These are phyloP conservation scores for Candida quercuum DNA, from an alignment of 805 yeast genomes.

Conservation along the genomic window DNA sequence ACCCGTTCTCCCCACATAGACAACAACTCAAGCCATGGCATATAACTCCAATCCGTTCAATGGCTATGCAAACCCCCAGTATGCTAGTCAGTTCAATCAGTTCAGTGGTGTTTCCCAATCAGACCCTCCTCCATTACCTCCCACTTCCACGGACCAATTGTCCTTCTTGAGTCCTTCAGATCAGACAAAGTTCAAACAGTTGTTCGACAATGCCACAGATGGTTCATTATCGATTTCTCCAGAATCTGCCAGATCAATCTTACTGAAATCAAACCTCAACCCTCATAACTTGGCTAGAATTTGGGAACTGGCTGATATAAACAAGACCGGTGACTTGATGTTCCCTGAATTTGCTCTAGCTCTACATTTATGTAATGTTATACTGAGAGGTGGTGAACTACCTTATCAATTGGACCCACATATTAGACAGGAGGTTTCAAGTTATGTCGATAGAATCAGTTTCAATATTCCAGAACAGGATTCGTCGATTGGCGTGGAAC, in stretches of 20 bases:
- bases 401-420: conserved; percentile 69
- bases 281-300: conserved; percentile 77
- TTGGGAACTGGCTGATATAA: conserved; percentile 88
- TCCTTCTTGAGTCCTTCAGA: conserved; percentile 82
- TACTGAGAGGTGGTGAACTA: conserved; percentile 69
- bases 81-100: background rate
- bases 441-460: conserved; percentile 82
- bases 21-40: too few relatives aligned
- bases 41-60: too few relatives aligned
- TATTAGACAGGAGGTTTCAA: conserved; percentile 74
- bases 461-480: conserved; percentile 61
- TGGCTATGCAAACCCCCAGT: too few relatives aligned
- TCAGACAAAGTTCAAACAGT: conserved; percentile 76
- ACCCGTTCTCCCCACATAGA: too few relatives aligned
- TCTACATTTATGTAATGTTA: conserved; percentile 76
- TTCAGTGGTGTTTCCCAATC: background rate
- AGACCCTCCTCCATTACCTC: conserved; percentile 1
- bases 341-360: conserved; percentile 96
- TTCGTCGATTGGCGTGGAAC: conserved; percentile 3
- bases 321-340: conserved; percentile 73
- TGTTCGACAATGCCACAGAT: conserved; percentile 75
- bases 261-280: conserved; percentile 71
- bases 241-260: conserved; percentile 68
- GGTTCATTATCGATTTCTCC: conserved; percentile 50
- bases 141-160: conserved; percentile 38